A percentile compares a stretch with the other conserved stretches of the same genome.
phyloP scores from a whole-genome alignment of 495 filamentous ascomycete species.

The Aspergillus olivimuriae region DNA sequence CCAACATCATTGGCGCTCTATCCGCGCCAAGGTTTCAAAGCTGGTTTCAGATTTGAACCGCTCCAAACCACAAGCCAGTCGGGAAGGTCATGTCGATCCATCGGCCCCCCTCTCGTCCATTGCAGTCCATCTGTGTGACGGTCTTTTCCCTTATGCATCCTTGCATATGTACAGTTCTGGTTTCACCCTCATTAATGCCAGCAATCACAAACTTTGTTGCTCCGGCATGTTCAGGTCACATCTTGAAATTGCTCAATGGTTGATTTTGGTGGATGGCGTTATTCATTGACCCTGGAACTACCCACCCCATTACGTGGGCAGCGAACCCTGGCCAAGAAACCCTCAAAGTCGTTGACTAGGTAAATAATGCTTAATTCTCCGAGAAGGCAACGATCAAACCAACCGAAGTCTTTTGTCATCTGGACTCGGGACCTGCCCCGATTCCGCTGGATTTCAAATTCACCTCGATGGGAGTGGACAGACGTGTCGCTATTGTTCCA shows the following conservation, averaged over 20 bases:
- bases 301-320: not conserved
- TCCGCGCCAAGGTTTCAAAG: conserved; percentile 15
- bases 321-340: not conserved
- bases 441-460: too few relatives aligned
- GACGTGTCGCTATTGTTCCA: not conserved
- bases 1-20: conserved; percentile 8
- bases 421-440: too few relatives aligned
- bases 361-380: conserved; percentile 19
- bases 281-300: too few relatives aligned
- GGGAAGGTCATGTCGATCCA: conserved; percentile 7
- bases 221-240: too few relatives aligned
- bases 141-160: not conserved
- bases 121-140: conserved; percentile 11
- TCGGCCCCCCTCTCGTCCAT: not conserved
- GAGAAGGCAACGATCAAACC: not conserved
- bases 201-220: too few relatives aligned
- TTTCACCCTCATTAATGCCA: too few relatives aligned
- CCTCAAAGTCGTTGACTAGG: conserved; percentile 4
- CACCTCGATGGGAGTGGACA: too few relatives aligned
- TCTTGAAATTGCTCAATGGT: not conserved
- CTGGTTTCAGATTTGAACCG: conserved; percentile 14
- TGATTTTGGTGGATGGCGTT: not conserved
- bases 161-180: not conserved
- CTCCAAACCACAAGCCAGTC: conserved; percentile 4
- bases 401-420: too few relatives aligned